Conservation (phyloP, 768 basidiomycete genomes). For the Lepiota brunneoincarnata region DNA sequence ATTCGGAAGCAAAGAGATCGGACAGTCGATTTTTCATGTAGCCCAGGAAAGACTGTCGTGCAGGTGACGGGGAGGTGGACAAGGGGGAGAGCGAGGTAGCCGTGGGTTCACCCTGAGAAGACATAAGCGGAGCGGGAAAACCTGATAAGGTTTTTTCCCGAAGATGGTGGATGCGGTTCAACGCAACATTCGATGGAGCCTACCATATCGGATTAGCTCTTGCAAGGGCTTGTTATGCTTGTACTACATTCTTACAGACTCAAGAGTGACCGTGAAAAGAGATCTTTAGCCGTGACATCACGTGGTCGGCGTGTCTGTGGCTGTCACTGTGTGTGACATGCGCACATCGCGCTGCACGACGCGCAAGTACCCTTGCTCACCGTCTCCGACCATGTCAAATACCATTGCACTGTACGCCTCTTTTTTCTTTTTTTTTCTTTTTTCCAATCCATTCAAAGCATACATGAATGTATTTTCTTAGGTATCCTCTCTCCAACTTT, state of each 20-base stretch:
- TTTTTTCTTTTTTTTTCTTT: background rate
- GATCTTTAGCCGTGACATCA: background rate
- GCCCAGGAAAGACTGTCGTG: conserved; percentile 17
- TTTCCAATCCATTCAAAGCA: background rate
- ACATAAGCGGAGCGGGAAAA: too few relatives aligned
- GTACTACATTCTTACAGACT: too few relatives aligned
- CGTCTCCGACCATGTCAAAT: conserved; percentile 39
- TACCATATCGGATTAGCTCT: conserved; percentile 2
- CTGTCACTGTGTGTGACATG: conserved; percentile 4
- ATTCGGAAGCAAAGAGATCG: conserved; percentile 19
- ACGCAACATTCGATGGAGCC: background rate
- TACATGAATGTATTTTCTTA: conserved; percentile 21
- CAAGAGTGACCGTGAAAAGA: conserved; percentile 4
- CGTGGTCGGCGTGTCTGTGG: background rate
- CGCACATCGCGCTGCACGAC: conserved; percentile 22
- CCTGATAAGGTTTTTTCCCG: too few relatives aligned
- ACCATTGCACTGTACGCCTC: conserved; percentile 47
- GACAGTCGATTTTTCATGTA: conserved; percentile 29
- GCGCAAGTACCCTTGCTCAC: conserved; percentile 34
- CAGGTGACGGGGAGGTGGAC: background rate
- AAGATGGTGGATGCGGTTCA: too few relatives aligned
- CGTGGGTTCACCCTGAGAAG: too few relatives aligned
- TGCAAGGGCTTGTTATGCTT: too few relatives aligned
- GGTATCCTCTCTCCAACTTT: conserved; percentile 87
- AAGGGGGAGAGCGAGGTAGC: background rate